Percentiles rank a stretch among this genome's conserved stretches.
Evolutionary conservation across 495 filamentous ascomycete species (phyloP).

Genomic region (Penicillium pancosmium): DNA sequence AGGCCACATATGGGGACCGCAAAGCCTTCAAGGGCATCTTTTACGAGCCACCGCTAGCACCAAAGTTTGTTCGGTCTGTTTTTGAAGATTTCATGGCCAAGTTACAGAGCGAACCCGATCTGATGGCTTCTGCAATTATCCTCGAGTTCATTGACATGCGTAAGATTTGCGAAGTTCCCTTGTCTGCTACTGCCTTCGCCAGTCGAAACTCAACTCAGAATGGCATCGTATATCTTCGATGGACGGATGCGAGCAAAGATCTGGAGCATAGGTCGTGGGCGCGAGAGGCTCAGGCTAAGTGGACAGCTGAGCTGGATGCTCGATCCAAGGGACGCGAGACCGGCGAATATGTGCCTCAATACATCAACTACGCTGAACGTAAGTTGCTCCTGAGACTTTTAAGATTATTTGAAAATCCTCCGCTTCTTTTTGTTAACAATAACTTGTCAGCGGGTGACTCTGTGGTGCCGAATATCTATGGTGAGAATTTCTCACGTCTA

Average conservation of each 20-base stretch:
- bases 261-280: conserved; percentile 35
- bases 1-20: conserved; percentile 41
- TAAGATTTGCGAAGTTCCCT: conserved; percentile 32
- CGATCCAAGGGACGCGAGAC: background rate
- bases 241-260: conserved; percentile 32
- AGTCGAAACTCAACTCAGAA: conserved; percentile 37
- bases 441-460: conserved; percentile 33
- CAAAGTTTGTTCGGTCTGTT: conserved; percentile 33
- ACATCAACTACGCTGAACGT: conserved; percentile 49
- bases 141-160: conserved; percentile 40
- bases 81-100: conserved; percentile 42
- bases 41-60: conserved; percentile 45
- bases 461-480: conserved; percentile 41
- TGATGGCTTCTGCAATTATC: conserved; percentile 30
- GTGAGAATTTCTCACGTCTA: conserved; percentile 48
- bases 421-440: background rate
- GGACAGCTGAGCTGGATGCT: conserved; percentile 30
- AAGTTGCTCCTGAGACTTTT: conserved; percentile 19
- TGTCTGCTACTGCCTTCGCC: conserved; percentile 31
- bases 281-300: conserved; percentile 30
- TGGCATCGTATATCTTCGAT: conserved; percentile 40
- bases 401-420: background rate
- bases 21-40: conserved; percentile 54
- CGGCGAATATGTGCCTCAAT: conserved; percentile 35
- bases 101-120: conserved; percentile 27